phyloP scores from a whole-genome alignment of 1,139 yeast species.

The Blastobotrys petasosporus region DNA sequence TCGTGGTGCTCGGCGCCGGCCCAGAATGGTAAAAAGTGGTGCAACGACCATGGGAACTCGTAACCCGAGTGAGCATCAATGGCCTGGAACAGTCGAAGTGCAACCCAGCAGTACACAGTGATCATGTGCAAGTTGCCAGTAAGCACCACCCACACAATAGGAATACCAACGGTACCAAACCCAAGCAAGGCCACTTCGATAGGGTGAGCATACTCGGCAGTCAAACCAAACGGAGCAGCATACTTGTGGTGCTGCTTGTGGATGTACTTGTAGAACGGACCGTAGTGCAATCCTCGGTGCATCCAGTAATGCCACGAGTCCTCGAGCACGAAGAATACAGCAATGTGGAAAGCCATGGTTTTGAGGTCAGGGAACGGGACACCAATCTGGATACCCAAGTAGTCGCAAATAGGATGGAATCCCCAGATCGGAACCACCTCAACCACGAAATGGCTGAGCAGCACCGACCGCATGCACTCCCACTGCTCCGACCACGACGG shows the following conservation, averaged over 20 bases:
- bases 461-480: constrained; percentile 82
- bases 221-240: constrained; percentile 93
- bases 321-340: constrained; percentile 73
- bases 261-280: constrained; percentile 80
- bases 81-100: constrained; percentile 84
- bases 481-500: constrained; percentile 81
- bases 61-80: constrained; percentile 96
- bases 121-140: constrained; percentile 69
- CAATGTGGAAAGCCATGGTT: constrained; percentile 58
- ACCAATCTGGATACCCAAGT: constrained; percentile 63
- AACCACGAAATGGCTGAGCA: constrained; percentile 80
- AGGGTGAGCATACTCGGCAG: constrained; percentile 97
- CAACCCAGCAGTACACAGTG: constrained; percentile 82
- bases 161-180: constrained; percentile 91
- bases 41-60: constrained; percentile 94
- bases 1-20: constrained; percentile 99
- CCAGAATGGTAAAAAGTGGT: constrained; percentile 90
- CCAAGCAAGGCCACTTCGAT: constrained; percentile 81
- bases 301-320: constrained; percentile 96
- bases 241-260: constrained; percentile 96
- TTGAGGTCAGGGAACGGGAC: constrained; percentile 73
- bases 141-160: constrained; percentile 63
- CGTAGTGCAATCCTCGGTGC: constrained; percentile 83
- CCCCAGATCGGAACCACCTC: constrained; percentile 96
- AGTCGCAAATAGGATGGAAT: constrained; percentile 84